Evolutionary conservation across 1,284 basidiomycete genomes (phyloP).

Genomic region (Ustilago vetiveriae): DNA sequence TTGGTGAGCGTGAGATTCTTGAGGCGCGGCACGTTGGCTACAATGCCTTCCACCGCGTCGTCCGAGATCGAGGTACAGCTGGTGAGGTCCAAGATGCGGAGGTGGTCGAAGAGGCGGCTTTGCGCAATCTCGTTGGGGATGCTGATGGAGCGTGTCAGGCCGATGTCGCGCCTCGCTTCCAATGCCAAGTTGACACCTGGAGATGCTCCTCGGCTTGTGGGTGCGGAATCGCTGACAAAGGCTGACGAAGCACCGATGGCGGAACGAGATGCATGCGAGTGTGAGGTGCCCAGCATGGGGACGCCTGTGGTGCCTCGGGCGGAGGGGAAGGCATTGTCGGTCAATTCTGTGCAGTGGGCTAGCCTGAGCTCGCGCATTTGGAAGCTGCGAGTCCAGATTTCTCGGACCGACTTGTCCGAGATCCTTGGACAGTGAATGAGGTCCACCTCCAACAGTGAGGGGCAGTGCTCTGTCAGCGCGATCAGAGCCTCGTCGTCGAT

Average conservation of each 20-base stretch:
- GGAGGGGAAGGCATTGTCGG: slow-evolving; percentile 86
- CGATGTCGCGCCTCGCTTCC: slow-evolving; percentile 6
- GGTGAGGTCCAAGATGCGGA: slow-evolving; percentile 72
- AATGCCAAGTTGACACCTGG: slow-evolving; percentile 16
- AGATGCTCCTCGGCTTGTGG: slow-evolving; percentile 44
- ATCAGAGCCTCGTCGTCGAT: slow-evolving; percentile 56
- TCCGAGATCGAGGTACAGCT: slow-evolving; percentile 85
- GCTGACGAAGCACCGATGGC: slow-evolving; percentile 3
- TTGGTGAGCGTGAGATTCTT: slow-evolving; percentile 92
- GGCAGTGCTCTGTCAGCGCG: slow-evolving; percentile 71
- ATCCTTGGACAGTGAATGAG: slow-evolving; percentile 83
- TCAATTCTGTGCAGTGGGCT: slow-evolving; percentile 80
- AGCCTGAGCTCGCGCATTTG: slow-evolving; percentile 92
- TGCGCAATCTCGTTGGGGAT: slow-evolving; percentile 36
- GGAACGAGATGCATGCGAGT: slow-evolving; percentile 18
- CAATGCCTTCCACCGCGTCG: slow-evolving; percentile 87
- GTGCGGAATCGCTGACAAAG: slow-evolving; percentile 37
- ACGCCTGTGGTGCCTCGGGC: slow-evolving; percentile 39
- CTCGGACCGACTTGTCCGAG: slow-evolving; percentile 80
- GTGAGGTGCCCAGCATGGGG: slow-evolving; percentile 36
- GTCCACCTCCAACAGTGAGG: slow-evolving; percentile 91
- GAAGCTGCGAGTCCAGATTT: slow-evolving; percentile 81
- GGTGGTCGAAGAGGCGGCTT: slow-evolving; percentile 57
- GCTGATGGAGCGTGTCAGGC: slow-evolving; percentile 17
- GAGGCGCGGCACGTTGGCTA: slow-evolving; percentile 86